Conservation (phyloP, 1,139 yeast species). For the Protomyces inundatus region DNA sequence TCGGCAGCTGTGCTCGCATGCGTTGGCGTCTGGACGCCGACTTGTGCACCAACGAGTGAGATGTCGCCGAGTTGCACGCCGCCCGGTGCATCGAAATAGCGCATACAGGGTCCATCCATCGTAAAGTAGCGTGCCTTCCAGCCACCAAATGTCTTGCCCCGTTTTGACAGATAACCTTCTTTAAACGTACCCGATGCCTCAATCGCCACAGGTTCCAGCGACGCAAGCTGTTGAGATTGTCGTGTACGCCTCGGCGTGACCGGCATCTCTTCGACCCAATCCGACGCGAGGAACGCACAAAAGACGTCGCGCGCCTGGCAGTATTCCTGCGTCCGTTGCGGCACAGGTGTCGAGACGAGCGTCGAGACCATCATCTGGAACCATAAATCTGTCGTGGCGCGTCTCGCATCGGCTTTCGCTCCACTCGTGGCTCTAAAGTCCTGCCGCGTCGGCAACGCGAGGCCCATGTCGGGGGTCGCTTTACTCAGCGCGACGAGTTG, state of each 20-base stretch:
- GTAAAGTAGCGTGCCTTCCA: constrained; percentile 78
- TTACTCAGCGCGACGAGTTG: not conserved
- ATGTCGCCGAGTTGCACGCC: constrained; percentile 58
- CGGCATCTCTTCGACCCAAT: constrained; percentile 61
- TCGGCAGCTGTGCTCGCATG: constrained; percentile 40
- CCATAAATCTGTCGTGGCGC: constrained; percentile 40
- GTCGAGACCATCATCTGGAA: constrained; percentile 1
- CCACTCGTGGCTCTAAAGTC: not conserved
- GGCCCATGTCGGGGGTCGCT: not conserved
- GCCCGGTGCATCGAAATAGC: constrained; percentile 57
- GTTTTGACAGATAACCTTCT: constrained; percentile 65
- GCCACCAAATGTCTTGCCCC: constrained; percentile 55
- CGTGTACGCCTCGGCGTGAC: constrained; percentile 41
- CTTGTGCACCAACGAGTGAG: constrained; percentile 53
- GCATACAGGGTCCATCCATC: constrained; percentile 59
- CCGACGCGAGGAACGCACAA: constrained; percentile 64
- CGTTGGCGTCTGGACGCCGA: constrained; percentile 54
- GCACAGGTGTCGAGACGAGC: constrained; percentile 41
- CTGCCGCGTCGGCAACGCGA: not conserved
- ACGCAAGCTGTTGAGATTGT: constrained; percentile 45
- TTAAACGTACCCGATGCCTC: constrained; percentile 37
- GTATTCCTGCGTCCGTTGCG: not conserved
- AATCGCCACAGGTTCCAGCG: not conserved
- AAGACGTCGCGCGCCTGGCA: constrained; percentile 37
- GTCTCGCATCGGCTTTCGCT: constrained; percentile 1